Conservation (phyloP, 306 rosid species). For the Adenanthera pavonina region DNA sequence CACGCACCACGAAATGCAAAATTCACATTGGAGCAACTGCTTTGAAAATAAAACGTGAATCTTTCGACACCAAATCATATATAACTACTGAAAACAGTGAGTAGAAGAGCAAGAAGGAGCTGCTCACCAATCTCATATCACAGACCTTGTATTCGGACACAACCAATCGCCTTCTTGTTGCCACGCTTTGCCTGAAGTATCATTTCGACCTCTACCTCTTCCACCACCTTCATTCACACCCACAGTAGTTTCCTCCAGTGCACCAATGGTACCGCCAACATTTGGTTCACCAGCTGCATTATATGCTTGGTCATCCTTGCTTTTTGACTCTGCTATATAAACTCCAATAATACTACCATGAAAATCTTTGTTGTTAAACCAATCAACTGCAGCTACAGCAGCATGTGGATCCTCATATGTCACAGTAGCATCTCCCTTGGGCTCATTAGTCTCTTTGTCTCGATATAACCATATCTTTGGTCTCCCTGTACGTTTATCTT, state of each 20-base stretch:
- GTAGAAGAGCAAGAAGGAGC: constrained; percentile 82
- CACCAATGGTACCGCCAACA: constrained; percentile 53
- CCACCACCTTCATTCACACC: constrained; percentile 66
- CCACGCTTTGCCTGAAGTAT: constrained; percentile 90
- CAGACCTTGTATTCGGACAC: constrained; percentile 99
- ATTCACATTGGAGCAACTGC: constrained; percentile 93
- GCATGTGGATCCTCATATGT: constrained; percentile 99
- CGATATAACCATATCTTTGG: constrained; percentile 92
- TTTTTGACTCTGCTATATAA: constrained; percentile 89
- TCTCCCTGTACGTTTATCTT: constrained; percentile 93
- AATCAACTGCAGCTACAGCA: constrained; percentile 93
- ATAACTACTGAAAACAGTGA: constrained; percentile 17
- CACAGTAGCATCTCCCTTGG: constrained; percentile 98
- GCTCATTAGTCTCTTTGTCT: constrained; percentile 90
- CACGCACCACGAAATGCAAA: constrained; percentile 99
- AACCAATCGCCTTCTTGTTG: constrained; percentile 98
- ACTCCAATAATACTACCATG: constrained; percentile 91
- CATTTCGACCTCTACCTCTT: constrained; percentile 77
- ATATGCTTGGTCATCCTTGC: constrained; percentile 72
- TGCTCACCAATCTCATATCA: constrained; percentile 99
- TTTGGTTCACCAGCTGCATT: constrained; percentile 56
- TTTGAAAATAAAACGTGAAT: constrained; percentile 47
- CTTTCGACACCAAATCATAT: constrained; percentile 33
- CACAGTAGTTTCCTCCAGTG: constrained; percentile 55
- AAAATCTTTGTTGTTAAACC: constrained; percentile 95